Base-by-base conservation (phyloP, 768 basidiomycete genomes). In the Rhizopogon sp. region DNA sequence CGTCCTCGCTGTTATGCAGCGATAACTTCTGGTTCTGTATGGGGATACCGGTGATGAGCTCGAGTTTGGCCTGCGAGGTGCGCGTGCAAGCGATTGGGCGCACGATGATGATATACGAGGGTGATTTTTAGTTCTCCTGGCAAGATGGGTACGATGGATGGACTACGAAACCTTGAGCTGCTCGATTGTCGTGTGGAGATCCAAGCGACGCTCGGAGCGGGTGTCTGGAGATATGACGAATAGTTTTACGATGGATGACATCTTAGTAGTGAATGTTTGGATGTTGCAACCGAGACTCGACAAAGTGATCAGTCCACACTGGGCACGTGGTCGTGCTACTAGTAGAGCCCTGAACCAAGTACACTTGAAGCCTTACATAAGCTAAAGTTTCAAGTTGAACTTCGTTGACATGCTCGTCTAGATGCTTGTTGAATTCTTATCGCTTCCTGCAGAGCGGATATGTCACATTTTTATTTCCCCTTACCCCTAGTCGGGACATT, bases 21-120 rank as follows among this genome's bases (percentile, higher is more conserved):
- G 79, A 70, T 43, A 98, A 80, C 1, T 68, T 58, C 65, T 98
- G 96, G 58, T 87, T 86, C 50, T 74, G 74, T 3, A 79, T 77
- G 1, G 90, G 84, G 50, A 98, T 88, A 22, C 96, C 96, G n/a
- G 96, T 98, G 62, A 97, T 82, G 53, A 85, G 79, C 66, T 94
- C 91, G 31, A 98, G 81, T 64, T 92, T 97, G 51, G 71, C 74
- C 89, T 93, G 64, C 50, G 39, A 10, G 31, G 10, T 10, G 7
- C 14, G 25, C 5, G 25, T 25, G 25, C 25, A 25, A 13, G 25
- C 28, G 41, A 40, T 25, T 41, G 25, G 39, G 37, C 43, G 46
- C 29, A 49, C 16, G 39, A 6, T 16, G 33, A 46, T 42, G 8
- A 42, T n/a, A 29, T 35, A 37, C 16, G 33, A 43, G 3, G 43